Evolutionary conservation across 1,139 yeast genomes (phyloP), one percentile per base, ranked within the genome.

Genomic region (Saccharomyces hybrid): DNA sequence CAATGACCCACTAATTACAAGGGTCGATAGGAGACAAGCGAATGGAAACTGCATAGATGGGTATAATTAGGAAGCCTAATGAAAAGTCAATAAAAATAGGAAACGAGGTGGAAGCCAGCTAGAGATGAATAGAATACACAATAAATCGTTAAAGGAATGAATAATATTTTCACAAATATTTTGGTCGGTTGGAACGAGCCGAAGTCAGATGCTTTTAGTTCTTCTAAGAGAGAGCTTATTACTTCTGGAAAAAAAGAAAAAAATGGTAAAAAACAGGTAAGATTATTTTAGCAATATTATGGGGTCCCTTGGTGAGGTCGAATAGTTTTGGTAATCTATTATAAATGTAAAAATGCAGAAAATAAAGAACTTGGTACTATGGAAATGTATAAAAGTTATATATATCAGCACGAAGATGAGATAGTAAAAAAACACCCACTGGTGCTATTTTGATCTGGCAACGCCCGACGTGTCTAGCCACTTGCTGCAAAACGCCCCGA

Each of bases 111-210:
- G 20, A 38, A 38, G 44, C 44, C 25, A 38, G 20, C 44, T 20
- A 38, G 44, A 38, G 20, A 38, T 16, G 44, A 20, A 38, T n/a
- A 38, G 25, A 16, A 14, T 20, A 38, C 44, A 38, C 20, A 38
- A 20, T 16, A 38, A 38, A 26, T 38, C 44, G 44, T 38, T 38
- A 38, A 38, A 38, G 44, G 44, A 38, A 38, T 38, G 44, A 38
- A 38, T 38, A 13, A 38, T 38, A 38, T 38, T 38, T 38, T 16
- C 26, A 20, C 44, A 38, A 38, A 38, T 38, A 38, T 38, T 38
- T 38, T 38, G 44, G 44, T 38, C 44, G 44, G 44, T 38, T 14
- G 44, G 44, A 38, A 38, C 44, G 44, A 38, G 25, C 44, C 44
- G 44, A 38, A 20, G 13, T 38, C n/a, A 7, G 25, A 38, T 38